Evolutionary conservation across 495 filamentous ascomycete genomes (phyloP).

Genomic region (Tetracladium setigerum): DNA sequence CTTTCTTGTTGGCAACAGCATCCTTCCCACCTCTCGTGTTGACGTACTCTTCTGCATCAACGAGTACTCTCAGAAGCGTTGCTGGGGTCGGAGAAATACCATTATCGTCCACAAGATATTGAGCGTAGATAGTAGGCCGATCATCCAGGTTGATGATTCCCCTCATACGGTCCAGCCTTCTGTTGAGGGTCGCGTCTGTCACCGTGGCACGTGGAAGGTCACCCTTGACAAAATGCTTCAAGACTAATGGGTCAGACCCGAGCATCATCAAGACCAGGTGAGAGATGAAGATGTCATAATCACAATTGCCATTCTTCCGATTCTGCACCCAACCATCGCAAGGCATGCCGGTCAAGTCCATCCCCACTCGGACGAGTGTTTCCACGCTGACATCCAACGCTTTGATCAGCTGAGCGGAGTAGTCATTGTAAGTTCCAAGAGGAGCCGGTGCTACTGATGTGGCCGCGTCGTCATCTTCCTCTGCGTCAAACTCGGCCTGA

Average conservation of each 20-base stretch:
- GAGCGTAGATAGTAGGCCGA: neutral
- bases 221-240: neutral
- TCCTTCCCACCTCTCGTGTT: neutral
- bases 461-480: neutral
- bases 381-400: too few species aligned
- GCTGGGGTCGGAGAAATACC: neutral
- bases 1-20: neutral
- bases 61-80: neutral
- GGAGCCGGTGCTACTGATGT: neutral
- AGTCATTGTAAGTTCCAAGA: neutral
- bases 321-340: neutral
- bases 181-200: neutral
- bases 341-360: neutral
- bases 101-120: neutral
- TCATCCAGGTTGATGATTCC: neutral
- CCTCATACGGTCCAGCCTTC: neutral
- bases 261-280: neutral
- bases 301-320: neutral
- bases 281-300: neutral
- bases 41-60: neutral
- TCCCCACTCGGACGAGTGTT: too few species aligned
- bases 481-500: neutral
- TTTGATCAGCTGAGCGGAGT: neutral
- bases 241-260: neutral
- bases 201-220: neutral